These are phyloP conservation scores for Chlorella sorokiniana DNA, from an alignment of 139 green algal genomes.

Conservation along the genomic window DNA sequence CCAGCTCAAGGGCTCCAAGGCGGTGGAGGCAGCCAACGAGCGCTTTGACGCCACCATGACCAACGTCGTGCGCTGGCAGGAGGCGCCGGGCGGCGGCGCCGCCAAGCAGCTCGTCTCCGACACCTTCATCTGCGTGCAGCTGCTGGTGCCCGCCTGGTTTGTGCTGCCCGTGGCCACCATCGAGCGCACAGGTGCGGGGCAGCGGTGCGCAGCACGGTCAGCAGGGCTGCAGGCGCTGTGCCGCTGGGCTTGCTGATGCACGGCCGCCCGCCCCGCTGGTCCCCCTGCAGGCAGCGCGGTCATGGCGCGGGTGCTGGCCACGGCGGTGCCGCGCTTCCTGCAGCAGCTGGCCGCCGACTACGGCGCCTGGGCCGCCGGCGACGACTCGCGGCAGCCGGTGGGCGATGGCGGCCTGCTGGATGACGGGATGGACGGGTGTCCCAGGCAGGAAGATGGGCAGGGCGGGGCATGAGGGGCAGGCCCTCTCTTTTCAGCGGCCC, in stretches of 20 bases:
- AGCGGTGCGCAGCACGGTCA: no score
- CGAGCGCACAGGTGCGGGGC: slow-evolving; percentile 39
- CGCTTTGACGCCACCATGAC: slow-evolving; percentile 77
- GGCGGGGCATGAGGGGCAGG: no score
- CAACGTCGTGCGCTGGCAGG: slow-evolving; percentile 71
- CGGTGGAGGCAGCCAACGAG: slow-evolving; percentile 68
- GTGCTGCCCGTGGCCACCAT: slow-evolving; percentile 46
- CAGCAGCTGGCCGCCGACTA: slow-evolving; percentile 82
- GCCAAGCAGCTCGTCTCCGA: slow-evolving; percentile 50
- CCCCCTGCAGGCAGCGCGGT: slow-evolving; percentile 43
- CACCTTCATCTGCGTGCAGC: slow-evolving; percentile 45
- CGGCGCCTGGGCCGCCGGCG: slow-evolving; percentile 71
- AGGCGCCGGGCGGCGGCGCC: not conserved
- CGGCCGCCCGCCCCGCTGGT: not conserved
- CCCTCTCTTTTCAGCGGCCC: no score
- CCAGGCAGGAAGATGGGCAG: no score
- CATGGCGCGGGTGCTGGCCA: slow-evolving; percentile 72
- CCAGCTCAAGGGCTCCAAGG: slow-evolving; percentile 68
- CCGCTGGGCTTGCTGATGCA: not conserved
- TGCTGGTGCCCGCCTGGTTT: slow-evolving; percentile 60
- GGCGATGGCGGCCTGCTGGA: slow-evolving; percentile 1
- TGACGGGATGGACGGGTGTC: no score
- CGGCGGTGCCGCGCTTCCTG: slow-evolving; percentile 82
- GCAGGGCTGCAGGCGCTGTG: not conserved
- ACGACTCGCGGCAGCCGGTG: slow-evolving; percentile 39